These are phyloP conservation scores for Ogataea hybrid DNA, from an alignment of 1,139 yeast genomes.

Conservation along the genomic window DNA sequence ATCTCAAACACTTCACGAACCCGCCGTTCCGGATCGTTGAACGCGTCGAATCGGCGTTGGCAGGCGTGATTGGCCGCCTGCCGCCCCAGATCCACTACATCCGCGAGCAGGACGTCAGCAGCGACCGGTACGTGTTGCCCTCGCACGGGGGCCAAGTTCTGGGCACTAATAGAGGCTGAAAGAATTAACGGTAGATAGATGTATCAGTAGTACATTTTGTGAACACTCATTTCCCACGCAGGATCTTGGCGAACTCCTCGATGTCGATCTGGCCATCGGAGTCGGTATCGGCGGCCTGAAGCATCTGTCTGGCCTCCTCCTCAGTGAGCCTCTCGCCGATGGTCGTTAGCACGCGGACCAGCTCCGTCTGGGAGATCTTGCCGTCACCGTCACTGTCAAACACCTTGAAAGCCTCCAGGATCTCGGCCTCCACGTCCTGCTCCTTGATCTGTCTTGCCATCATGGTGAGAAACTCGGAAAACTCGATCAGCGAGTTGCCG, in stretches of 20 bases:
- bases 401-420: constrained; percentile 96
- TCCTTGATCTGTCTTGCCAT: constrained; percentile 90
- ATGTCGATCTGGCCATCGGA: constrained; percentile 96
- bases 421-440: constrained; percentile 95
- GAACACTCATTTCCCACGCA: constrained; percentile 31
- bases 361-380: constrained; percentile 91
- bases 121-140: constrained; percentile 23
- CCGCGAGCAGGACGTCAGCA: constrained; percentile 24
- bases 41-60: constrained; percentile 61
- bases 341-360: constrained; percentile 93
- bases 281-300: constrained; percentile 92
- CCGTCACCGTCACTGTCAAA: constrained; percentile 94
- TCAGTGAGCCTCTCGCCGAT: constrained; percentile 96
- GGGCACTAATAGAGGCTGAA: constrained; percentile 10
- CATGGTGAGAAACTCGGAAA: constrained; percentile 68
- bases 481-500: constrained; percentile 93
- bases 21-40: constrained; percentile 69
- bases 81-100: constrained; percentile 35
- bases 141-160: constrained; percentile 21
- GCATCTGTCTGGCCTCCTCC: constrained; percentile 96
- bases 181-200: constrained; percentile 1
- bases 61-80: constrained; percentile 47
- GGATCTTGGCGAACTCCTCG: constrained; percentile 69
- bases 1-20: constrained; percentile 48
- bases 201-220: constrained; percentile 4